Base-by-base conservation (phyloP, 2,329 filamentous ascomycete genomes). In the Camillea tinctor region DNA sequence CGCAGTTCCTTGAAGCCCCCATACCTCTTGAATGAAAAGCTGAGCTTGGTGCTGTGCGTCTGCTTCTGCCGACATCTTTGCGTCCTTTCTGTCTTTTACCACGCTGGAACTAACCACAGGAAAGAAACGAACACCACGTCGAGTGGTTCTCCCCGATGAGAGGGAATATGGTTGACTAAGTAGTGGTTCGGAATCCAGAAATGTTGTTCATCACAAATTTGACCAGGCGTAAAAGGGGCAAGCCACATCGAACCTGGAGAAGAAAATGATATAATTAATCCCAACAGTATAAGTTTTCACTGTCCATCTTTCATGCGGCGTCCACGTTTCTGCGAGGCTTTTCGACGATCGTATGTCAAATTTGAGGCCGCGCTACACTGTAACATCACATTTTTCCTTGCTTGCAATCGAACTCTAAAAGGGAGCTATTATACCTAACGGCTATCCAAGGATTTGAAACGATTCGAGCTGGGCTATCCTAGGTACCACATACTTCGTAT, bases 11-110 rank as follows among this genome's bases (percentile, higher is more conserved):
- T 69, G 68, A 15, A 69, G 61, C 1, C 68, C 66, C 68, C 68
- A 71, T 2, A 71, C 66, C 55, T 71, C 68, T 13, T 59, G 55
- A 20, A 68, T 63, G 51, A 71, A 71, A 11, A 59, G 36, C 13
- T 56, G 30, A 3, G 56, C 56, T 15, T 44, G 36, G 36, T 44
- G 36, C 2, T 24, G 50, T 36, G 52, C 51, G 20, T 62, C 60
- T 19, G 55, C 24, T 1, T 58, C 54, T 21, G 22, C 40, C 11
- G 55, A 15, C 65, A 65, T 68, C 23, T 36, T n/a, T 59, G 23
- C 22, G 49, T 55, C 15, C 54, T 52, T 56, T 57, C 56, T n/a
- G 19, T n/a, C 17, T 20, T 36, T 21, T 26, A 4, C 52, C 5
- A n/a, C 20, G 21, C 13, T n/a, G 22, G 22, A 21, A 2, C n/a